Evolutionary conservation across 257 asterid species (phyloP), one percentile per base, ranked within the genome.

Genomic region (Nicotiana attenuata): DNA sequence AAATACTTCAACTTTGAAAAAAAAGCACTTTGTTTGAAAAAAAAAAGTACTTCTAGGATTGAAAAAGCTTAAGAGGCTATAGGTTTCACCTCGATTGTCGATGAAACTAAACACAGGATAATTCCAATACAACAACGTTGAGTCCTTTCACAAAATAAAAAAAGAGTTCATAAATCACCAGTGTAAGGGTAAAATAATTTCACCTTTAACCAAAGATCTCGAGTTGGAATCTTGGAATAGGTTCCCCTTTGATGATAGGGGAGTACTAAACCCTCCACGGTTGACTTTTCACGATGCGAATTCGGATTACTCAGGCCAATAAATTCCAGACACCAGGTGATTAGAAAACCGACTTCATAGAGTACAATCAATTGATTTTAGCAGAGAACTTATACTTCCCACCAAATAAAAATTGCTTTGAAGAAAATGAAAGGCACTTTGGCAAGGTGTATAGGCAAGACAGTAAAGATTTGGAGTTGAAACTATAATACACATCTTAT

Each of bases 401-500:
- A 45, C 41, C 79, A 47, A 22, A 47, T 73, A 47, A 24, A 45
- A 73, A 6, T 6, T 7, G 61, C 22, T 22, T 73, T 16, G 4
- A 50, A 50, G 63, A 15, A 75, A 75, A 8, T 50, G 24, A 16
- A 50, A 50, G 24, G 29, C 31, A 13, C 80, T 26, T 50, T 75
- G 50, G 78, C 16, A 14, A 75, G 63, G 63, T 75, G 45, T 16
- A 50, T 3, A 75, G 1, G 60, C 0, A 47, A 73, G 24, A 22
- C 7, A 45, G 14, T 73, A 26, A 50, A 50, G 63, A 75, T 26
- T 7, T 15, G 79, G 61, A 75, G 45, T 75, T 1, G 5, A 22
- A 75, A 50, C 79, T 75, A 75, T 75, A 75, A 75, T 75, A 75
- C 80, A 75, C 63, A 75, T 8, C 45, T 15, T 75, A 75, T 75